Evolutionary conservation across 306 rosid species (phyloP), one percentile per base, ranked within the genome.

Genomic region (Begonia peltatifolia): DNA sequence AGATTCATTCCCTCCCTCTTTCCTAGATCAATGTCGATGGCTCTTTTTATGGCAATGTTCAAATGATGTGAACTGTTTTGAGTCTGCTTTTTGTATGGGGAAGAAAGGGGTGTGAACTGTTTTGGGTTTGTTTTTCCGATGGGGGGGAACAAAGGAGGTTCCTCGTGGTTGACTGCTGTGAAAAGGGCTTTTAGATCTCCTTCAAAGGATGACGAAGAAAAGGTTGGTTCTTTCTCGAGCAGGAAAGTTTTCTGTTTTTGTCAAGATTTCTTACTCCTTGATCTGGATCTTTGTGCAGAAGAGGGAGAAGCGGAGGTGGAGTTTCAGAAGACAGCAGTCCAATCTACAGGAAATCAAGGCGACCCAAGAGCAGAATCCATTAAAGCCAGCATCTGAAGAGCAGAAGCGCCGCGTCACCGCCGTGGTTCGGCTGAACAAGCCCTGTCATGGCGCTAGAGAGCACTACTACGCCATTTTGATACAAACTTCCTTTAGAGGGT

Each of bases 161-260:
- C 74, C 46, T 89, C 97, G 6, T 89, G 97, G 97, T 69, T 89
- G 76, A 82, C 90, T 35, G 97, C 95, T 64, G 95, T 89, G 42
- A 89, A 89, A 89, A 85, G 95, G 41, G 97, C 95, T 56, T 89
- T 89, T 77, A 82, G 97, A 82, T 85, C 97, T 78, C 97, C 97
- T 6, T 77, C 95, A 35, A 89, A 89, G 76, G 84, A 83, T 36
- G 95, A 89, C 49, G 95, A 89, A 55, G 95, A 84, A 5, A 89
- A 89, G 87, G 97, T 82, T 14, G 12, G 7, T 14, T 36, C 11
- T 17, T 4, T 23, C 3, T 7, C 9, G 20, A 14, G 38, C 38
- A 30, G 38, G 38, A 30, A 30, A 30, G 10, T 4, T 10, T 36
- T 42, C 22, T 14, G 7, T 43, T 23, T 23, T 48, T 3, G 35